Base-by-base conservation (phyloP, 257 asterid genomes). In the Rubia yunnanensis region DNA sequence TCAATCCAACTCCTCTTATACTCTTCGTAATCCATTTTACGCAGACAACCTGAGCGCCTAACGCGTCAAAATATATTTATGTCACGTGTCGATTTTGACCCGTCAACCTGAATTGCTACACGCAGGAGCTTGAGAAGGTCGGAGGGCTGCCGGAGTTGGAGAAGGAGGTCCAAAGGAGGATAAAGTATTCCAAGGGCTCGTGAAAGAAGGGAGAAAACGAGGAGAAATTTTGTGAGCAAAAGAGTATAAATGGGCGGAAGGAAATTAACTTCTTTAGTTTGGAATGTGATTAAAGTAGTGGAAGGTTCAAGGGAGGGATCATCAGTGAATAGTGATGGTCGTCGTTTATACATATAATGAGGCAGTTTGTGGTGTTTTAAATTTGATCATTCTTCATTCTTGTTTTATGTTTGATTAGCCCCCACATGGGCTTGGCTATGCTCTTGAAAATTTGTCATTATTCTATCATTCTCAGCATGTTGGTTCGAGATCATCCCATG, bases 81-180 rank as follows among this genome's bases (percentile, higher is more conserved):
- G n/a, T n/a, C n/a, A n/a, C n/a, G n/a, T n/a, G n/a, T n/a, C n/a
- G n/a, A 7, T 36, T 36, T 36, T 7, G 44, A 36, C 13, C 44
- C 1, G 14, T 7, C n/a, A 36, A 36, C 14, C 18, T 13, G 14
- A 39, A 39, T 39, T 39, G 3, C 48, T 9, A 48, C 15, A 48
- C 68, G 72, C 83, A 88, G 96, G 98, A 91, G 65, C 82, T 91
- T 58, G 96, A 88, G 75, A 84, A 85, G 66, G 96, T 85, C 7
- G 96, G 98, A 71, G 98, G 95, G 67, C 67, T 83, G 4, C 79
- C 83, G 15, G 95, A 85, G 70, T 60, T 91, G 84, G 95, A 91
- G 26, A 85, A 79, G 72, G 98, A 88, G 75, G 74, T 86, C 41
- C 73, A 71, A 30, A 80, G 92, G 76, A 84, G 94, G 68, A 80